These are phyloP conservation scores for Pseudogymnoascus destructans DNA, from an alignment of 2,329 filamentous ascomycete genomes.

Conservation along the genomic window DNA sequence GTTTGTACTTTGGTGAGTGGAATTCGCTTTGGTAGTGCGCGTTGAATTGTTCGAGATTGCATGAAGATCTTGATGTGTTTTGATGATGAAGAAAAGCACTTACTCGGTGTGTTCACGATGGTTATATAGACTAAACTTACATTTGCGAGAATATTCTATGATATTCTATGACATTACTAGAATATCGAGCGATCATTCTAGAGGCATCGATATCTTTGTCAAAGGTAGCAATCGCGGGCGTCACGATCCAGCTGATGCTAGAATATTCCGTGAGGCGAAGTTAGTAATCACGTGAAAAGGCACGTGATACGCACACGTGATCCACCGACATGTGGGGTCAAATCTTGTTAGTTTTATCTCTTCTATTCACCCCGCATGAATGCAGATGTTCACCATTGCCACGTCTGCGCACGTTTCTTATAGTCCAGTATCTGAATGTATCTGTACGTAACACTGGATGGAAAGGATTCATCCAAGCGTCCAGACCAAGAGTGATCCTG, in stretches of 20 bases:
- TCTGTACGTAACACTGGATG: not conserved
- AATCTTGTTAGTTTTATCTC: not conserved
- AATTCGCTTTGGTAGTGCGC: not conserved
- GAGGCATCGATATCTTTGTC: not conserved
- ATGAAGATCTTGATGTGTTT: constrained; percentile 3
- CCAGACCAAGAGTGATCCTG: not conserved
- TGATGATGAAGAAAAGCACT: constrained; percentile 4
- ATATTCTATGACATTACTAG: too few species aligned
- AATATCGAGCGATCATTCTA: not conserved
- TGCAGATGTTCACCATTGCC: not conserved
- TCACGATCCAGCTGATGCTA: not conserved
- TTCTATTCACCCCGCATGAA: not conserved
- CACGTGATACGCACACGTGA: not conserved
- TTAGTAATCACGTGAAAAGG: not conserved
- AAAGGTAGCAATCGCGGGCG: not conserved
- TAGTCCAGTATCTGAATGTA: not conserved
- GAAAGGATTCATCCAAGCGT: constrained; percentile 1
- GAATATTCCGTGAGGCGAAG: constrained; percentile 1
- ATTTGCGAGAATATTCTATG: not conserved
- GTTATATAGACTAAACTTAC: constrained; percentile 3
- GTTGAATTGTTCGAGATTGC: not conserved
- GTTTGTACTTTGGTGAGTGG: constrained; percentile 7
- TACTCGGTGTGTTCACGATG: not conserved
- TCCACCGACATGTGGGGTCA: not conserved
- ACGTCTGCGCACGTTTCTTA: not conserved